These are phyloP conservation scores for Colletotrichum sp. DNA, from an alignment of 2,329 filamentous ascomycete genomes.

Conservation along the genomic window DNA sequence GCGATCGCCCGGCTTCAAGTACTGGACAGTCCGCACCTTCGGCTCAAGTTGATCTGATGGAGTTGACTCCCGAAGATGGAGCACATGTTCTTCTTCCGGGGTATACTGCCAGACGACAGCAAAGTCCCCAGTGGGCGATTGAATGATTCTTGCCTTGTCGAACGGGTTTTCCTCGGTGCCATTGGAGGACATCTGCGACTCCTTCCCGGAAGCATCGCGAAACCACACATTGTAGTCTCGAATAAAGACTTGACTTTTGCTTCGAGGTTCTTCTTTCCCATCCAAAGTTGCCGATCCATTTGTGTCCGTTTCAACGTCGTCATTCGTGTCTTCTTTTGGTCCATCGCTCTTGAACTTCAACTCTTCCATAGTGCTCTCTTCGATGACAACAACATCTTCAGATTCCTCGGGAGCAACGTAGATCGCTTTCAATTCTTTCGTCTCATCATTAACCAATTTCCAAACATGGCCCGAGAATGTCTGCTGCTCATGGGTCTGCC, in stretches of 20 bases:
- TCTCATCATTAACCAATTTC: slow-evolving; percentile 2
- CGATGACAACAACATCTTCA: neutral
- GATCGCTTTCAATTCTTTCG: slow-evolving; percentile 18
- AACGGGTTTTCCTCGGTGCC: neutral
- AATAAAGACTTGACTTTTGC: neutral
- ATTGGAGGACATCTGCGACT: neutral
- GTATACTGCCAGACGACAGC: slow-evolving; percentile 28
- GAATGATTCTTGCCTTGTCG: slow-evolving; percentile 11
- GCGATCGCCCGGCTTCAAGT: slow-evolving; percentile 31
- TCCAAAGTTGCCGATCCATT: neutral
- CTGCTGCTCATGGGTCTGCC: neutral
- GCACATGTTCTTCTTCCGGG: slow-evolving; percentile 19
- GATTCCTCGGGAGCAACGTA: neutral
- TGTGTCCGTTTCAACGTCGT: neutral
- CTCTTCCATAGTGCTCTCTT: neutral
- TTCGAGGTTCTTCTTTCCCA: neutral
- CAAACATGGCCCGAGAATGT: slow-evolving; percentile 18
- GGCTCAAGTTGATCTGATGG: slow-evolving; percentile 31
- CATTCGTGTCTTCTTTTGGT: neutral
- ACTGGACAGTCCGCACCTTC: slow-evolving; percentile 24
- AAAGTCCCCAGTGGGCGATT: slow-evolving; percentile 19
- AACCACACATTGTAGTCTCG: neutral
- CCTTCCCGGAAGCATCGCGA: neutral
- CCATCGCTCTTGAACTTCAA: neutral
- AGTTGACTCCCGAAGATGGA: slow-evolving; percentile 27